Evolutionary conservation across 345 rosid genomes (phyloP).

Genomic region (Hibiscus tridactylites): DNA sequence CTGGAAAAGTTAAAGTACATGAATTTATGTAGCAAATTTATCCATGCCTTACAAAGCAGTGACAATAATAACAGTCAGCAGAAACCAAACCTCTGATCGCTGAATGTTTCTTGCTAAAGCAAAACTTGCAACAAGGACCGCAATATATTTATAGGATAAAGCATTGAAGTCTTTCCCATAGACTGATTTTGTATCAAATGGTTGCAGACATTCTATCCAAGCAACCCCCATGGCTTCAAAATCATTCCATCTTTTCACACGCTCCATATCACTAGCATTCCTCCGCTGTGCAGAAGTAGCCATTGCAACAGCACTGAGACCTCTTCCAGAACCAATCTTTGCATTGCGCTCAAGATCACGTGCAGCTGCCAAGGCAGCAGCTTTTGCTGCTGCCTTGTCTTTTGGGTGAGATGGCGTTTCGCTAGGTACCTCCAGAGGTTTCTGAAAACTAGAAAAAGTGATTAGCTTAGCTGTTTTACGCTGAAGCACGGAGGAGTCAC

Average conservation of each 20-base stretch:
- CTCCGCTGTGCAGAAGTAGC: slow-evolving; percentile 98
- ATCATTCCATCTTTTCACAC: slow-evolving; percentile 70
- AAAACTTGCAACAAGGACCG: slow-evolving; percentile 96
- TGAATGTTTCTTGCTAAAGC: slow-evolving; percentile 97
- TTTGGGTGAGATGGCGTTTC: slow-evolving; percentile 58
- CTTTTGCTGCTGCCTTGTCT: slow-evolving; percentile 97
- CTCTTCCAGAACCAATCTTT: slow-evolving; percentile 98
- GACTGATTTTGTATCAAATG: slow-evolving; percentile 81
- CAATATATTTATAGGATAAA: slow-evolving; percentile 76
- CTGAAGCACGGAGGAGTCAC: slow-evolving; percentile 83
- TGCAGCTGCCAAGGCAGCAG: slow-evolving; percentile 98
- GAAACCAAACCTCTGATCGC: slow-evolving; percentile 73
- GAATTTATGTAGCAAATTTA: not conserved
- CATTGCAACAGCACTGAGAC: slow-evolving; percentile 98
- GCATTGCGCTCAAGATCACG: slow-evolving; percentile 97
- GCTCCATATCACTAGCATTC: slow-evolving; percentile 79
- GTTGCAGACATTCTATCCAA: slow-evolving; percentile 98
- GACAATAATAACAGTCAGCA: not conserved
- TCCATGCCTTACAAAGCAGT: not conserved
- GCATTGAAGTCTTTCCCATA: slow-evolving; percentile 89
- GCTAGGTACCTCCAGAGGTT: slow-evolving; percentile 51
- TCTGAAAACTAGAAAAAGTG: slow-evolving; percentile 93
- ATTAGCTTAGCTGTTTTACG: slow-evolving; percentile 63
- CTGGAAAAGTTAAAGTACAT: slow-evolving; percentile 31
- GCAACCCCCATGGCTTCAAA: slow-evolving; percentile 97